These are phyloP conservation scores for Onygenales sp. DNA, from an alignment of 2,329 filamentous ascomycete species.

Conservation along the genomic window DNA sequence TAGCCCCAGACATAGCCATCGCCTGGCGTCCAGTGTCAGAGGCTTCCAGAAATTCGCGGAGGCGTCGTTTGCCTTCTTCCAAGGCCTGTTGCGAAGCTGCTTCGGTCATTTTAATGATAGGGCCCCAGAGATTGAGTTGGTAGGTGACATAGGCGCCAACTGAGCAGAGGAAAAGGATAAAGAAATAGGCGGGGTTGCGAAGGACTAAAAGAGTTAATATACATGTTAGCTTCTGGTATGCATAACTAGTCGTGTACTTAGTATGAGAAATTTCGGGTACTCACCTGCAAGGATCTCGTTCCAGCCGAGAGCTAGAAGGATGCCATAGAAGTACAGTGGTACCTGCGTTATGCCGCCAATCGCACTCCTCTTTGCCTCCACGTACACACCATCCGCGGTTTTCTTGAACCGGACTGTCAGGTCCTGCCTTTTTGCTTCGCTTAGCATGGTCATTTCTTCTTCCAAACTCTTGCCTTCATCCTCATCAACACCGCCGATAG, in stretches of 20 bases:
- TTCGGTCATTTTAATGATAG: slow-evolving; percentile 90
- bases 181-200: slow-evolving; percentile 85
- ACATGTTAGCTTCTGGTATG: not conserved
- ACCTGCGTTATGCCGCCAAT: slow-evolving; percentile 93
- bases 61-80: slow-evolving; percentile 82
- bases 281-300: slow-evolving; percentile 92
- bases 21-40: slow-evolving; percentile 79
- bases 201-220: slow-evolving; percentile 52
- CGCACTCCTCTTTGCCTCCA: slow-evolving; percentile 93
- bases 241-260: not conserved
- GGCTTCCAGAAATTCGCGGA: slow-evolving; percentile 80
- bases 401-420: slow-evolving; percentile 95
- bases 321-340: slow-evolving; percentile 85
- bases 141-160: slow-evolving; percentile 82
- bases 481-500: slow-evolving; percentile 89
- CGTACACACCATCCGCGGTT: slow-evolving; percentile 92
- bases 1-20: slow-evolving; percentile 58
- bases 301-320: slow-evolving; percentile 90
- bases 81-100: slow-evolving; percentile 78
- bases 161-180: slow-evolving; percentile 69
- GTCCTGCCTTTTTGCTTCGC: slow-evolving; percentile 82
- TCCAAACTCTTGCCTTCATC: slow-evolving; percentile 90
- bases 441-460: slow-evolving; percentile 92
- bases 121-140: slow-evolving; percentile 88
- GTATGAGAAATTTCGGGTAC: slow-evolving; percentile 21